Evolutionary conservation across 805 yeast genomes (phyloP), one percentile per base, ranked within the genome.

Genomic region (Saccharomycopsis javanensis): DNA sequence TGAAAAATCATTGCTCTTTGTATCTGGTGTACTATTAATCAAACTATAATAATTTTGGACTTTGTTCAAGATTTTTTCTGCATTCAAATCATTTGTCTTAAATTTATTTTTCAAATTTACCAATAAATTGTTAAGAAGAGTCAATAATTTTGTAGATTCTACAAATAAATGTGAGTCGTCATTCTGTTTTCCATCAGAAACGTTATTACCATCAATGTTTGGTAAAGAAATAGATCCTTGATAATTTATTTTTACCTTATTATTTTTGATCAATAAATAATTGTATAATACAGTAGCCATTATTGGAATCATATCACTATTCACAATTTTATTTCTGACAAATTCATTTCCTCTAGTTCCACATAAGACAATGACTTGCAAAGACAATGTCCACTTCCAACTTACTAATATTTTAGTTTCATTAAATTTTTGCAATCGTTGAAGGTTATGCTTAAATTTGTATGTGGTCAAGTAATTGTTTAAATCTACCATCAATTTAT

Each of bases 371-470:
- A 92, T 73, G 68, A 97, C 91, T 72, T 92, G 99, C 66, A 94
- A 83, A 0, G 97, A 88, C 56, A 92, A 73, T 5, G 96, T 88
- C 99, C 99, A 92, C 72, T 92, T 92, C 97, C 97, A 92, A 0
- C 96, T 91, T n/a, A 86, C 75, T 61, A 88, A 74, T 63, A 56
- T 63, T 63, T 57, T 73, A 72, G 61, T 68, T 72, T 59, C 68
- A 66, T 50, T 65, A 61, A 27, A 70, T 62, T 35, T 65, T 57
- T 60, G 67, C 68, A 3, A 63, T 61, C 37, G 16, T 15, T n/a
- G 42, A 30, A 55, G 51, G 11, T 34, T 20, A 16, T 28, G 53
- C 51, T 60, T 60, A 16, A 16, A 16, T 4, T 34, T 38, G 51
- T 42, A 60, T 13, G 51, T 50, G 20, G 38, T 51, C 3, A 55